Evolutionary conservation across 306 rosid genomes (phyloP), one percentile per base, ranked within the genome.

Genomic region (Leucaena leucocephala): DNA sequence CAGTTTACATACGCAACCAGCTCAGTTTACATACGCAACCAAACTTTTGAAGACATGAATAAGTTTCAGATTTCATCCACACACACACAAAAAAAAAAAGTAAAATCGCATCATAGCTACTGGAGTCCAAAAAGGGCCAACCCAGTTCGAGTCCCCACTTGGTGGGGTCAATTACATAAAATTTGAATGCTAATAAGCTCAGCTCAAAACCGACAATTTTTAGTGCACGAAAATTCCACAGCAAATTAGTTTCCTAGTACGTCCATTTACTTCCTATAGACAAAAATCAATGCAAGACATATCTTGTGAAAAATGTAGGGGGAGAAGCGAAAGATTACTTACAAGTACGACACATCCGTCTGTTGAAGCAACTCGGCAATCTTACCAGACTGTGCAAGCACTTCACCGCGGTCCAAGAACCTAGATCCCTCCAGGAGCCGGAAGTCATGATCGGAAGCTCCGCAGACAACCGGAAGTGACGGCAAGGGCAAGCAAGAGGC

Each of bases 271-370:
- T 46, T 68, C 55, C 68, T 8, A 66, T 38, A 22, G 9, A 76
- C 82, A 67, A 79, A 85, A 77, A 73, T 69, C 80, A 38, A 68
- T 55, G 39, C 14, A 35, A 15, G 57, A 77, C 73, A 17, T 35
- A 36, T 46, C 67, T 2, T 2, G 34, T 21, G 9, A 46, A 77
- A 79, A 81, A 79, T 71, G 68, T n/a, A n/a, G n/a, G 38, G 59
- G 33, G 62, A 10, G 35, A 46, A 43, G 61, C 8, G 19, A 54
- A 75, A 22, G 38, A 22, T 70, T 48, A 79, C 96, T 90, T 79
- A 93, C 99, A 93, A 85, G 85, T 96, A 96, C 3, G 99, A 96
- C 22, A 93, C 96, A 61, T 93, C 99, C 10, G 99, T 89, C 70
- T 79, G 82, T 39, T 84, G 88, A 78, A 96, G 98, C 78, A 96